These are phyloP conservation scores for Colletotrichum acutatum DNA, from an alignment of 2,329 filamentous ascomycete genomes.

Conservation along the genomic window DNA sequence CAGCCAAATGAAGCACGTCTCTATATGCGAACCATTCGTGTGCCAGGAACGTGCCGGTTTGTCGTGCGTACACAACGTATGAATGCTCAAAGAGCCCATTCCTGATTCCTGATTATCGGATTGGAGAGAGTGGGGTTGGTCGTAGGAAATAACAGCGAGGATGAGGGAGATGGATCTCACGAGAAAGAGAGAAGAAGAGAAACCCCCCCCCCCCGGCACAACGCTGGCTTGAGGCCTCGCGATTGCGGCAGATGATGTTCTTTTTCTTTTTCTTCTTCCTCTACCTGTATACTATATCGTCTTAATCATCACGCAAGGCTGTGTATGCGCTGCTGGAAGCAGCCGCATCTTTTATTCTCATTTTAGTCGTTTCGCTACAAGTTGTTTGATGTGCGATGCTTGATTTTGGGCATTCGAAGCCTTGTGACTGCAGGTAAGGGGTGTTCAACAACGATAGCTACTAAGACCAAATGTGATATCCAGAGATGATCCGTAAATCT, in stretches of 20 bases:
- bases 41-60: neutral
- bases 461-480: neutral
- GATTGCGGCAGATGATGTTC: neutral
- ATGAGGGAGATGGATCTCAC: neutral
- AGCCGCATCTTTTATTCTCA: constrained; percentile 27
- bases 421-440: neutral
- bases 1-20: constrained; percentile 24
- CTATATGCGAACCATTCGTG: constrained; percentile 18
- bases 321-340: constrained; percentile 24
- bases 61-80: neutral
- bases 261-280: constrained; percentile 12
- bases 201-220: neutral
- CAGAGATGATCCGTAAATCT: neutral
- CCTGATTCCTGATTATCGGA: neutral
- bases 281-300: constrained; percentile 27
- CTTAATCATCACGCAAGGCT: constrained; percentile 27
- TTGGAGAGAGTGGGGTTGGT: neutral
- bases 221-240: constrained; percentile 26
- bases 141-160: neutral
- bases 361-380: neutral
- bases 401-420: neutral
- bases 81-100: neutral
- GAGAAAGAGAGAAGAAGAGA: neutral
- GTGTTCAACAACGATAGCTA: neutral
- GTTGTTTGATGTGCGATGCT: neutral